Percentiles rank a stretch among this genome's conserved stretches.
These are phyloP conservation scores for Prunus dulcis DNA, from an alignment of 306 rosid genomes.

Conservation along the genomic window DNA sequence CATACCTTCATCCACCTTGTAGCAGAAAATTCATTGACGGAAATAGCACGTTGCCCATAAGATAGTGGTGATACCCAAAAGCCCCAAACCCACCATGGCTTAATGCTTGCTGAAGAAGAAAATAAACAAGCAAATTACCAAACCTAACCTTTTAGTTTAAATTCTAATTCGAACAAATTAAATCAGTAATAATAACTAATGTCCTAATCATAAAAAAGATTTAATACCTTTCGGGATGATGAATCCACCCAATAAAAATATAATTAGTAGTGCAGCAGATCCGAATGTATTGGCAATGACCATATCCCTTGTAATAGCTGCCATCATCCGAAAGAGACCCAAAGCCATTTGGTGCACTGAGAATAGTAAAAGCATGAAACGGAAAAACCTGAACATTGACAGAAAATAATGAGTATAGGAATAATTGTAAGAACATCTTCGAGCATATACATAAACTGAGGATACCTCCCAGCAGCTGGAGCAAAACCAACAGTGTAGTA, in stretches of 20 bases:
- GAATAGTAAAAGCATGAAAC: constrained; percentile 69
- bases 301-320: constrained; percentile 73
- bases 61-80: constrained; percentile 85
- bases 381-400: constrained; percentile 68
- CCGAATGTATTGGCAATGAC: constrained; percentile 85
- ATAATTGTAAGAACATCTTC: neutral
- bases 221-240: constrained; percentile 74
- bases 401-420: constrained; percentile 17
- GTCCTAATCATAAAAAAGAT: neutral
- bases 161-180: neutral
- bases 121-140: neutral
- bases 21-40: constrained; percentile 83
- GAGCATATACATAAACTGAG: neutral
- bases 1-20: constrained; percentile 79
- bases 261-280: constrained; percentile 63
- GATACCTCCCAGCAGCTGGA: constrained; percentile 68
- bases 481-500: constrained; percentile 87
- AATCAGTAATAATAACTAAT: constrained; percentile 7
- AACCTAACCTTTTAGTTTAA: neutral
- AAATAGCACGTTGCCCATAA: constrained; percentile 70
- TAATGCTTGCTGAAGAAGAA: constrained; percentile 54
- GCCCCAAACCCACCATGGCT: constrained; percentile 90
- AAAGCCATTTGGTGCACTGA: constrained; percentile 85
- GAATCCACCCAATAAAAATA: constrained; percentile 81
- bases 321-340: constrained; percentile 88